These are phyloP conservation scores for Cunninghamia lanceolata DNA, from an alignment of 75 land plant species.

Conservation along the genomic window DNA sequence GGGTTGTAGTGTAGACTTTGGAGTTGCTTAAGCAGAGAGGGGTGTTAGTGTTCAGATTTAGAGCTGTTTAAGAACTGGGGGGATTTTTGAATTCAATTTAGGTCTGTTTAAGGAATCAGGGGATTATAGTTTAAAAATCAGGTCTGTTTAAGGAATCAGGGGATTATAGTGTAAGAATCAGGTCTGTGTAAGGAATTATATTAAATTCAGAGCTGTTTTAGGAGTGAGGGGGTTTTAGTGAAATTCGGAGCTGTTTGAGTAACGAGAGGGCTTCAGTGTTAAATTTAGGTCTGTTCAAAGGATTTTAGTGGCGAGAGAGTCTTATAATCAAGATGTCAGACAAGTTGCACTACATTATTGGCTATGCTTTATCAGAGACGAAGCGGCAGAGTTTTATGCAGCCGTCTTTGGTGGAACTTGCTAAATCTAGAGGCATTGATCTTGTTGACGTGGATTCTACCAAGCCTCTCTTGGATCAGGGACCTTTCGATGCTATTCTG, in stretches of 20 bases:
- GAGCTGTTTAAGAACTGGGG: background rate
- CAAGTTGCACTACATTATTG: constrained; percentile 5
- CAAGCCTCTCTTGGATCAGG: constrained; percentile 36
- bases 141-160: background rate
- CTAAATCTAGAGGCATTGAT: constrained; percentile 29
- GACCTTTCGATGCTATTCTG: constrained; percentile 53
- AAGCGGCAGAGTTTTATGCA: constrained; percentile 39
- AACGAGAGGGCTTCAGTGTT: background rate
- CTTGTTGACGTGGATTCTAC: constrained; percentile 27
- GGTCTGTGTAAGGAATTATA: no score
- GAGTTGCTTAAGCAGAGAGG: no score
- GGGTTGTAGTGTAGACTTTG: background rate
- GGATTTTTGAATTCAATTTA: background rate
- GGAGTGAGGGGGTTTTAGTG: background rate
- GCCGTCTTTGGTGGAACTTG: constrained; percentile 34
- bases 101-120: background rate
- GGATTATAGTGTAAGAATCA: no score
- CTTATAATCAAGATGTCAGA: background rate
- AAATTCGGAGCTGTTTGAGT: background rate
- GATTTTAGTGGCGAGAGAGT: background rate
- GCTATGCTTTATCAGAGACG: constrained; percentile 40
- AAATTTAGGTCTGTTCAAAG: background rate
- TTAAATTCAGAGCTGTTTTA: no score
- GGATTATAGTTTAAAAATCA: no score
- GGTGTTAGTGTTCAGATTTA: no score